These are phyloP conservation scores for Cordyceps javanica DNA, from an alignment of 2,329 filamentous ascomycete genomes.

Conservation along the genomic window DNA sequence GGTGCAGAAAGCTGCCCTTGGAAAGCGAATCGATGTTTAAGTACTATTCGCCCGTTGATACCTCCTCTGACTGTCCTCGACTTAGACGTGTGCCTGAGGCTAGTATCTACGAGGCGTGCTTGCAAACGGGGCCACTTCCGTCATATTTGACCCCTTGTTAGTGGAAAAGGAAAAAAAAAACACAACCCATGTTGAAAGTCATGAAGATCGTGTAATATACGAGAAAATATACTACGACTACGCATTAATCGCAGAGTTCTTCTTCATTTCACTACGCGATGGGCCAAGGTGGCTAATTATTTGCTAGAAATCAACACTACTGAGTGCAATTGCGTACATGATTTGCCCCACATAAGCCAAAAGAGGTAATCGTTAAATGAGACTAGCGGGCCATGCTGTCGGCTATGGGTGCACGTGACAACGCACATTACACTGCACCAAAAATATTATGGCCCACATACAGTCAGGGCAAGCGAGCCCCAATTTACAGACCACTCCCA, in stretches of 20 bases:
- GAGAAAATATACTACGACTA: too few relatives aligned
- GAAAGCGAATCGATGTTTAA: too few relatives aligned
- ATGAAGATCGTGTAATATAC: too few relatives aligned
- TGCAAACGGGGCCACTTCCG: neutral
- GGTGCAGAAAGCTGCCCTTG: too few relatives aligned
- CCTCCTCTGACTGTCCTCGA: too few relatives aligned
- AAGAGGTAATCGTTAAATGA: neutral
- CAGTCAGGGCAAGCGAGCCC: conserved; percentile 33
- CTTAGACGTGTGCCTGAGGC: neutral
- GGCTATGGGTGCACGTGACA: conserved; percentile 1
- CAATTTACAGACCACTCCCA: conserved; percentile 31
- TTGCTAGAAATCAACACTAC: too few relatives aligned
- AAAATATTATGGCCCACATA: conserved; percentile 11
- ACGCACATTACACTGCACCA: neutral
- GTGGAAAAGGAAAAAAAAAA: neutral
- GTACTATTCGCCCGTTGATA: too few relatives aligned
- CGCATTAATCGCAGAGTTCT: neutral
- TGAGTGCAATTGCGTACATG: too few relatives aligned
- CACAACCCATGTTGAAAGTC: too few relatives aligned
- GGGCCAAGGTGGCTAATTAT: too few relatives aligned
- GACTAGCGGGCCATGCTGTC: neutral
- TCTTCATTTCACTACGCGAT: neutral
- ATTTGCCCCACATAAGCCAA: neutral
- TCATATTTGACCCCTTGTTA: neutral
- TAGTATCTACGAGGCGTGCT: too few relatives aligned